Conservation (phyloP, 805 yeast species). For the Suhomyces xylopsoci region DNA sequence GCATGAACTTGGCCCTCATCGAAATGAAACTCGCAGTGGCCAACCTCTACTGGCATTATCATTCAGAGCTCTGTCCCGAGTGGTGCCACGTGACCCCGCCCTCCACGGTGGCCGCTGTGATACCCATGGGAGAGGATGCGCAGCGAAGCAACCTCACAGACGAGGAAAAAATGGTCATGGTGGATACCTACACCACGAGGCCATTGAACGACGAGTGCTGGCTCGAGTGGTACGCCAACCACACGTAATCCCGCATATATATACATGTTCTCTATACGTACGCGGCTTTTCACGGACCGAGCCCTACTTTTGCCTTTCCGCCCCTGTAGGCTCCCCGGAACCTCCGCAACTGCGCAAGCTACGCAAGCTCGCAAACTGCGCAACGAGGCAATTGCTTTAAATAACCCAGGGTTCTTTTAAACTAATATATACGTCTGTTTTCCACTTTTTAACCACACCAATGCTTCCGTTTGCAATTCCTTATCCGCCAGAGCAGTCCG, state of each 20-base stretch:
- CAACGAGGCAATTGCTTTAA: background rate
- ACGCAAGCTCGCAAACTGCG: no score
- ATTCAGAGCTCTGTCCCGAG: slow-evolving; percentile 35
- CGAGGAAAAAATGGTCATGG: slow-evolving; percentile 52
- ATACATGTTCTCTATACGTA: background rate
- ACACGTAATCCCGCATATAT: background rate
- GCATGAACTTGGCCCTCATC: slow-evolving; percentile 62
- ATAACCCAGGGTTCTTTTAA: background rate
- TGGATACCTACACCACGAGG: slow-evolving; percentile 53
- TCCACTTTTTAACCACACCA: background rate
- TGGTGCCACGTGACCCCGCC: slow-evolving; percentile 40
- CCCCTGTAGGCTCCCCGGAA: background rate
- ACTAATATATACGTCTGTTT: background rate
- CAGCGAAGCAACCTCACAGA: slow-evolving; percentile 29
- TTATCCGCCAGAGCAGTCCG: slow-evolving; percentile 52
- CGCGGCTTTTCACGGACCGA: background rate
- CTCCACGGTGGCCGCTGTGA: slow-evolving; percentile 11
- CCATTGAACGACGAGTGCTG: slow-evolving; percentile 53
- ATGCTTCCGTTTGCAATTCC: slow-evolving; percentile 51
- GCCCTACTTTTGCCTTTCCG: background rate
- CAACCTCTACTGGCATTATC: slow-evolving; percentile 49
- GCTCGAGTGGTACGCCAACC: slow-evolving; percentile 34
- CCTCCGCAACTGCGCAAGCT: background rate
- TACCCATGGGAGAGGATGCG: slow-evolving; percentile 9
- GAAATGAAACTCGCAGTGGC: slow-evolving; percentile 62